Conservation (phyloP, 228 moss, liverwort and hornwort genomes). For the Sphagnum magellanicum region DNA sequence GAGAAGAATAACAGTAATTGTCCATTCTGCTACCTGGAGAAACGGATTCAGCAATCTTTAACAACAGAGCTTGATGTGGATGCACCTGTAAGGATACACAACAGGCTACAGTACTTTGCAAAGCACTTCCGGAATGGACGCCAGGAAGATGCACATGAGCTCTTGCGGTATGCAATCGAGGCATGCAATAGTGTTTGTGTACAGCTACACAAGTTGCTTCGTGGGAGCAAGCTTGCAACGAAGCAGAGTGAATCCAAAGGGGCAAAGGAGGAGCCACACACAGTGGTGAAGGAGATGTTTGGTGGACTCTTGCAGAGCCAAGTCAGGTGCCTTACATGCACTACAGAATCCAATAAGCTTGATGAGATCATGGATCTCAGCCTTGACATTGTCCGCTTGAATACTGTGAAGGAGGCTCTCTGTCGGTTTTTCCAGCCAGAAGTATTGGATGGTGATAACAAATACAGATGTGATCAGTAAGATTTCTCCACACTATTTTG, state of each 20-base stretch:
- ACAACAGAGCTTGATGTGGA: conserved; percentile 45
- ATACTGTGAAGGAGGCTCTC: conserved; percentile 56
- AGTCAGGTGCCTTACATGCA: conserved; percentile 68
- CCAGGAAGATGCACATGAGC: conserved; percentile 85
- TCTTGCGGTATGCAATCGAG: conserved; percentile 73
- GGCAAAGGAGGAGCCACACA: conserved; percentile 73
- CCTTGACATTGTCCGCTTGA: conserved; percentile 63
- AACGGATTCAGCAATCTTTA: conserved; percentile 59
- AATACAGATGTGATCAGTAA: conserved; percentile 75
- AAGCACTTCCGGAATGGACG: conserved; percentile 78
- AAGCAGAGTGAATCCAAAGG: conserved; percentile 51
- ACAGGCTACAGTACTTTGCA: conserved; percentile 61
- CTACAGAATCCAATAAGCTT: conserved; percentile 69
- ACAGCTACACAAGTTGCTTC: conserved; percentile 54
- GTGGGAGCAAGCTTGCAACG: conserved; percentile 23
- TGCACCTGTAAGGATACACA: conserved; percentile 64
- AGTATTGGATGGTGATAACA: conserved; percentile 79
- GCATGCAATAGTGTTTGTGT: conserved; percentile 74
- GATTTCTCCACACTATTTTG: conserved; percentile 1
- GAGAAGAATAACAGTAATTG: conserved; percentile 65
- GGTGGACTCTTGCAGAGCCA: conserved; percentile 81
- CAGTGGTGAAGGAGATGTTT: conserved; percentile 75
- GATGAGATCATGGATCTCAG: conserved; percentile 88
- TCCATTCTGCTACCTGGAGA: conserved; percentile 84
- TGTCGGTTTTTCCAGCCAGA: conserved; percentile 83